Percentiles rank a stretch among this genome's conserved stretches.
phyloP scores from a whole-genome alignment of 1,139 yeast genomes.

The Hemisphaericaspora lyxosophila region DNA sequence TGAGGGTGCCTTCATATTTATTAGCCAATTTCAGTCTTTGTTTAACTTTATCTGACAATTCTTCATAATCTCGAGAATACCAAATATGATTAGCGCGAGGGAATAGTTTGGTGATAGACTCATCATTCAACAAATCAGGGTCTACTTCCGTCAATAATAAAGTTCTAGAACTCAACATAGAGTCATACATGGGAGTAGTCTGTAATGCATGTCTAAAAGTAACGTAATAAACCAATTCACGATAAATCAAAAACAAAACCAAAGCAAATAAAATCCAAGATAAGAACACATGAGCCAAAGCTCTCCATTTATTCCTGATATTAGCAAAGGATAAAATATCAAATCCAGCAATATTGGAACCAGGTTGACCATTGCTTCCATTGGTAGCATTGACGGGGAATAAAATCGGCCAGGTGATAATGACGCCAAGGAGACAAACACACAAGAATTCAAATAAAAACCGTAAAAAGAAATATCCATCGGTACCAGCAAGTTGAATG shows the following conservation, averaged over 20 bases:
- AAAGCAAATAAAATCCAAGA: slow-evolving; percentile 68
- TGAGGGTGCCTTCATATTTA: slow-evolving; percentile 62
- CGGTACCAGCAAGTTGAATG: slow-evolving; percentile 79
- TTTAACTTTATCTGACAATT: slow-evolving; percentile 51
- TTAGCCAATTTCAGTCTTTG: slow-evolving; percentile 55
- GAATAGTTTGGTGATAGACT: slow-evolving; percentile 53
- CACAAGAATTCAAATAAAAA: slow-evolving; percentile 65
- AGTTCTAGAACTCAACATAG: slow-evolving; percentile 64
- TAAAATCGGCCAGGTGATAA: slow-evolving; percentile 72
- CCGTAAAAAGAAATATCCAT: slow-evolving; percentile 84
- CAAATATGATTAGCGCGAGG: slow-evolving; percentile 62
- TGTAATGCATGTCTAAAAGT: slow-evolving; percentile 67
- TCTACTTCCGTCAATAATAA: slow-evolving; percentile 66
- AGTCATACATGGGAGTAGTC: slow-evolving; percentile 71
- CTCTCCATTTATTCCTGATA: slow-evolving; percentile 58
- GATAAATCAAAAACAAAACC: slow-evolving; percentile 60
- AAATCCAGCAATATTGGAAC: slow-evolving; percentile 46
- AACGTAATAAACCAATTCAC: slow-evolving; percentile 67
- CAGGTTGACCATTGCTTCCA: slow-evolving; percentile 40
- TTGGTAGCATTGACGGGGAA: slow-evolving; percentile 87
- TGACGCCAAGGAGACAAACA: slow-evolving; percentile 61
- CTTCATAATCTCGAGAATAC: slow-evolving; percentile 61
- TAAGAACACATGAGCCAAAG: slow-evolving; percentile 69
- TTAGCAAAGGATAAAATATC: slow-evolving; percentile 63
- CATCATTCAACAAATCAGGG: slow-evolving; percentile 47